A percentile compares a stretch with the other conserved stretches of the same genome.
These are phyloP conservation scores for Cavenderia fasciculata DNA, from an alignment of 78 protist genomes.

Conservation along the genomic window DNA sequence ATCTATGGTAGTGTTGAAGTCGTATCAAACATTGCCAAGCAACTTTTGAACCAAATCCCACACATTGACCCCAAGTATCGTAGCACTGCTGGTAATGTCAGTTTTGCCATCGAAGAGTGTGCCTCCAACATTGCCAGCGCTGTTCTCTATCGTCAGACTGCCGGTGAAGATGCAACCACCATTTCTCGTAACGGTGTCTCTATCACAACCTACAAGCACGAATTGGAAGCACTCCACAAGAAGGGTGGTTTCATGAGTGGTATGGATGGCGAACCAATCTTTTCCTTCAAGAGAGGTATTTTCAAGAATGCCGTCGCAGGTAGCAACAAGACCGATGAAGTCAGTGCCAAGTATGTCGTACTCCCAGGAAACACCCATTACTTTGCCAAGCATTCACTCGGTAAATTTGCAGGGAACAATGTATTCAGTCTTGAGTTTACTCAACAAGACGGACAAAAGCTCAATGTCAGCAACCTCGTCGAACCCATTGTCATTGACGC, in stretches of 20 bases:
- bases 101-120: neutral
- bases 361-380: slow-evolving; percentile 18
- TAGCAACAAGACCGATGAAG: neutral
- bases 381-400: neutral
- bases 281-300: neutral
- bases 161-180: slow-evolving; percentile 24
- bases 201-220: slow-evolving; percentile 28
- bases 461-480: neutral
- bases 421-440: neutral
- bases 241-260: neutral
- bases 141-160: neutral
- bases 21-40: slow-evolving; percentile 24
- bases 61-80: neutral
- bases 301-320: neutral
- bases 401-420: neutral
- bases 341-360: slow-evolving; percentile 9
- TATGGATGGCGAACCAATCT: neutral
- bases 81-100: neutral
- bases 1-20: neutral
- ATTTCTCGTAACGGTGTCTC: slow-evolving; percentile 36
- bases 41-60: neutral
- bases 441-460: neutral
- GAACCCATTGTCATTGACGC: slow-evolving; percentile 25
- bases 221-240: neutral
- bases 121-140: slow-evolving; percentile 33